Conservation (phyloP, 2,329 filamentous ascomycete genomes). For the Fusarium austroafricanum region DNA sequence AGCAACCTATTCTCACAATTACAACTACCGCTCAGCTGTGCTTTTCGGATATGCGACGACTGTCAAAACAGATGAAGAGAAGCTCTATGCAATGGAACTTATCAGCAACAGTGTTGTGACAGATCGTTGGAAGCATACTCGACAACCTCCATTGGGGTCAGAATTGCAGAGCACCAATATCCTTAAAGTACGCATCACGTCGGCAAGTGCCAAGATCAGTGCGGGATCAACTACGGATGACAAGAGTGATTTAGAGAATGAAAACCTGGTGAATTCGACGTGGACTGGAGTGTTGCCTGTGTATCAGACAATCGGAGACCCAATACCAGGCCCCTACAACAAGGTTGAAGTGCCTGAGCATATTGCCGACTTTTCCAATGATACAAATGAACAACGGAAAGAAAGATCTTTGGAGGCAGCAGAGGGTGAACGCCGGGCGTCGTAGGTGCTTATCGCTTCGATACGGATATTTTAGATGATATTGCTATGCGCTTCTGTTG, state of each 20-base stretch:
- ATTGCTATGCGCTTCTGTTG: too few relatives aligned
- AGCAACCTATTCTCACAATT: slow-evolving; percentile 83
- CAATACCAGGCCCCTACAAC: slow-evolving; percentile 71
- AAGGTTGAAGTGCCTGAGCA: slow-evolving; percentile 70
- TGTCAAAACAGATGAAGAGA: slow-evolving; percentile 76
- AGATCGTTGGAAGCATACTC: slow-evolving; percentile 74
- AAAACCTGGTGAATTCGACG: slow-evolving; percentile 54
- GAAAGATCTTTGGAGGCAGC: slow-evolving; percentile 45
- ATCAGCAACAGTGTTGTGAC: slow-evolving; percentile 81
- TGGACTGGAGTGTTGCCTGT: slow-evolving; percentile 73
- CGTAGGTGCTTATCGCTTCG: background rate
- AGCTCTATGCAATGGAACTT: slow-evolving; percentile 80
- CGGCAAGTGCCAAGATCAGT: slow-evolving; percentile 81
- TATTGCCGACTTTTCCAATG: slow-evolving; percentile 58
- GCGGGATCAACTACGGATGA: slow-evolving; percentile 71
- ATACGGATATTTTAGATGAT: background rate
- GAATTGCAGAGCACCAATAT: slow-evolving; percentile 83
- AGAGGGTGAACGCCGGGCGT: slow-evolving; percentile 37
- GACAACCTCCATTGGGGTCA: slow-evolving; percentile 75
- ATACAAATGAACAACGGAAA: slow-evolving; percentile 51
- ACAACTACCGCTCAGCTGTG: slow-evolving; percentile 86
- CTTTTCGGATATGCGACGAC: slow-evolving; percentile 78
- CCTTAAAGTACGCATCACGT: slow-evolving; percentile 74
- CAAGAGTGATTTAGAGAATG: slow-evolving; percentile 59
- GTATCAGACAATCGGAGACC: slow-evolving; percentile 71